Evolutionary conservation across 1,139 yeast genomes (phyloP).

Genomic region (Entelexis sorbosivorans): DNA sequence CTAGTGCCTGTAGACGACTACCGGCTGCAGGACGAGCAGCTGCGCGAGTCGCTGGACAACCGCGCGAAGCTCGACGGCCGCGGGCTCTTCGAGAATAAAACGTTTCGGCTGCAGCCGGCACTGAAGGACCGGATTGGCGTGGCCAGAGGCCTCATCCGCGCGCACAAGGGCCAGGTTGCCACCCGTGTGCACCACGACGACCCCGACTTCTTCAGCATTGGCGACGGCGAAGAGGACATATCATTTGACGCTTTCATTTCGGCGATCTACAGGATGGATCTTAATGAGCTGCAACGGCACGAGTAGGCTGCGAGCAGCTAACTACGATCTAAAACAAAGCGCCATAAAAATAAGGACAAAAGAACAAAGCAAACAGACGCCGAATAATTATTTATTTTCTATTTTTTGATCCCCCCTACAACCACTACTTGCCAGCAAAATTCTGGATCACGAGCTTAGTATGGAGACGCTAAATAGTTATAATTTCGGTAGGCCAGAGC

Average conservation of each 20-base stretch:
- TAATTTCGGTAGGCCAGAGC: not conserved
- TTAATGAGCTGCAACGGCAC: not conserved
- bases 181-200: not conserved
- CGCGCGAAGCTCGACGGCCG: constrained; percentile 21
- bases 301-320: not conserved
- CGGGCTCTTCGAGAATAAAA: constrained; percentile 36
- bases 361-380: too few relatives aligned
- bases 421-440: not conserved
- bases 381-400: not conserved
- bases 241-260: constrained; percentile 17
- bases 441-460: not conserved
- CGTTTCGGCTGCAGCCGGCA: constrained; percentile 49
- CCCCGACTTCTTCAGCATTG: constrained; percentile 7
- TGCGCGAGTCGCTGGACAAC: constrained; percentile 13
- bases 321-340: too few relatives aligned
- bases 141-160: constrained; percentile 48
- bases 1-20: constrained; percentile 24
- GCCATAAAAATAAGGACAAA: too few relatives aligned
- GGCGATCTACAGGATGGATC: constrained; percentile 20
- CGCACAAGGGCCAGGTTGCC: constrained; percentile 46
- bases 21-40: constrained; percentile 22
- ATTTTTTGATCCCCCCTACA: not conserved
- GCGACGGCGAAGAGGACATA: constrained; percentile 11
- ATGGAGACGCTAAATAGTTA: not conserved
- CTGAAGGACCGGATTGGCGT: constrained; percentile 59